Base-by-base conservation (phyloP, 257 asterid species). In the Voacanga thouarsii region DNA sequence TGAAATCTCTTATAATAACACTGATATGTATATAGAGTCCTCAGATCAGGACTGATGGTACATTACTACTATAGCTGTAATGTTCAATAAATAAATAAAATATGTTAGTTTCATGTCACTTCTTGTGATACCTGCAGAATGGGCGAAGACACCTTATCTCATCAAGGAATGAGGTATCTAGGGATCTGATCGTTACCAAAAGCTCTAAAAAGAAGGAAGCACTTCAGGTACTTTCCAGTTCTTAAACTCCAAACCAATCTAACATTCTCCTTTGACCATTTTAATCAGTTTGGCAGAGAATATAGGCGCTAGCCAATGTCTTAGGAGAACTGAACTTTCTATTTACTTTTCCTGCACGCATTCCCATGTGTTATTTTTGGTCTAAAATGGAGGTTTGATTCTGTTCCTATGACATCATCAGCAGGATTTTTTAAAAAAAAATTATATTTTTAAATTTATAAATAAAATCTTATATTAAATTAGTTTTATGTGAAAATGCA, bases 81-180 rank as follows among this genome's bases (percentile, higher is more conserved):
- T 44, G 18, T 8, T 51, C 50, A 21, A n/a, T 61, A 14, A 47
- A 43, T 16, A 50, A 5, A 11, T 50, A 47, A 6, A 71, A 10
- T 16, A 39, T 28, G 37, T 37, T 60, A 5, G 4, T 39, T 12
- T 15, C 23, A 7, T 69, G 68, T 28, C 60, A 30, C 47, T 59
- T 65, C 14, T 75, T 68, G 33, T 68, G 56, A 60, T 59, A 43
- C 47, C 26, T 79, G 80, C 97, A 96, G 99, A 96, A 96, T 77
- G 99, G 99, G 75, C 88, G 97, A 77, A 92, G 99, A 76, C 93
- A 92, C 84, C 96, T 96, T 77, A 92, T 91, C 72, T 96, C 97
- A 39, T 93, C 99, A 85, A 90, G 90, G 90, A 93, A 90, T 85
- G 99, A 96, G 88, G 97, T 96, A 44, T 96, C 98, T 51, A 93